Base-by-base conservation (phyloP, 1,284 basidiomycete species). In the Austropuccinia psidii region DNA sequence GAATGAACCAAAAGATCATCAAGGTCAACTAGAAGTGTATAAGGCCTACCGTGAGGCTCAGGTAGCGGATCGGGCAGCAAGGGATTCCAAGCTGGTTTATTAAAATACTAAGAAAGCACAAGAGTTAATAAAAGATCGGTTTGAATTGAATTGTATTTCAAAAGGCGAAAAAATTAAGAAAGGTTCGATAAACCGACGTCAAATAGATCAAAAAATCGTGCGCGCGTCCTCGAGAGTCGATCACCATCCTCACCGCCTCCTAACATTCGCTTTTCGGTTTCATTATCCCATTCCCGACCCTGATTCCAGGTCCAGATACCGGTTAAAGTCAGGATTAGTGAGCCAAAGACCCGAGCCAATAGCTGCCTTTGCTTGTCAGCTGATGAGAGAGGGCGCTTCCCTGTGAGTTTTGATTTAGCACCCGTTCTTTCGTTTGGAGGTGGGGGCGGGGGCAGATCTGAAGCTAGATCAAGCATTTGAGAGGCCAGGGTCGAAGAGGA, bases 1-100 rank as follows among this genome's bases (percentile, higher is more conserved):
- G 90, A 93, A 35, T 90, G 90, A 24, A 98, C 86, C 21, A 98
- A 85, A 27, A 99, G 84, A 79, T 96, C 94, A 77, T 98, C 95
- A 29, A 98, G 83, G 54, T 93, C 94, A 57, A 98, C 82, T 3
- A 98, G 84, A 43, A 98, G 85, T 0, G 94, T 98, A 82, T 92
- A 96, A 1, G 92, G 93, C 69, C 93, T 89, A 81, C 90, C 88
- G 77, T 92, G 88, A 4, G 90, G 90, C 55, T 88, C 84, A 4
- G 93, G 91, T 58, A 91, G 84, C 5, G 90, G 90, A 70, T 91
- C 89, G 0, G 96, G 96, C 4, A 99, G 86, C 1, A 98, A 86
- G 79, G 94, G 90, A 33, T 88, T 85, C 89, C 92, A 98, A 43
- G 89, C 87, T 0, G 96, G 95, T 82, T 96, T 90, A 79, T 89